Evolutionary conservation across 805 yeast species (phyloP).

Genomic region (Brettanomyces custersianus): DNA sequence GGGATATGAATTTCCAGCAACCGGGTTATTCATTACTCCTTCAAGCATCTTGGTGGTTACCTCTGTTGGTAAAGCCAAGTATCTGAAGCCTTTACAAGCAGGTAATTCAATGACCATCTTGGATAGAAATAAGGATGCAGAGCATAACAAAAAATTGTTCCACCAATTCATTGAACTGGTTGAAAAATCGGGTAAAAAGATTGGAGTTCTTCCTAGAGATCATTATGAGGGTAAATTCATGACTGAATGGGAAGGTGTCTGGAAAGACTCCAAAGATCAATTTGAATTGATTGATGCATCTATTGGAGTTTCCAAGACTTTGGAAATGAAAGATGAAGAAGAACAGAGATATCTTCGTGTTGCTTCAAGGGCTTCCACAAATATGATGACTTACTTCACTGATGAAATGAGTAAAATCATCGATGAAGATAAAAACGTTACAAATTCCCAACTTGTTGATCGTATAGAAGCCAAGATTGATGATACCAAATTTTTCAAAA

Average conservation of each 20-base stretch:
- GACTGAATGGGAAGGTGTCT: constrained; percentile 59
- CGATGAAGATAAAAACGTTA: constrained; percentile 74
- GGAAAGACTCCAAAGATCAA: constrained; percentile 24
- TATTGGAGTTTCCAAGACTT: constrained; percentile 41
- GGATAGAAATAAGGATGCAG: constrained; percentile 75
- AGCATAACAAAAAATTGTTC: constrained; percentile 62
- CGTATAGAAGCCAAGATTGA: constrained; percentile 76
- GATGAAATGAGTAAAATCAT: constrained; percentile 82
- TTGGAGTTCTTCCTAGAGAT: constrained; percentile 73
- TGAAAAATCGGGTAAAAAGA: constrained; percentile 33
- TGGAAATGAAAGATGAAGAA: constrained; percentile 72
- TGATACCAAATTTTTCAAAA: constrained; percentile 57
- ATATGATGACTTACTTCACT: constrained; percentile 72
- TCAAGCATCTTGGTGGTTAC: constrained; percentile 61
- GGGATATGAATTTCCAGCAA: constrained; percentile 95
- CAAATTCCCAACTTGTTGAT: constrained; percentile 67
- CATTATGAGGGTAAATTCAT: constrained; percentile 76
- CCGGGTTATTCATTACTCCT: constrained; percentile 57
- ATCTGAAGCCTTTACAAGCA: constrained; percentile 50
- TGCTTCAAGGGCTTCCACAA: constrained; percentile 72
- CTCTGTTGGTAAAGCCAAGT: constrained; percentile 76
- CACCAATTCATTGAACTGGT: constrained; percentile 43
- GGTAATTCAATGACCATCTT: constrained; percentile 38
- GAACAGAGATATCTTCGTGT: constrained; percentile 57
- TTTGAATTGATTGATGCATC: constrained; percentile 45